Percentiles rank a stretch among this genome's conserved stretches.
Conservation (phyloP, 2,329 filamentous ascomycete species). For the Purpureocillium lavendulum region DNA sequence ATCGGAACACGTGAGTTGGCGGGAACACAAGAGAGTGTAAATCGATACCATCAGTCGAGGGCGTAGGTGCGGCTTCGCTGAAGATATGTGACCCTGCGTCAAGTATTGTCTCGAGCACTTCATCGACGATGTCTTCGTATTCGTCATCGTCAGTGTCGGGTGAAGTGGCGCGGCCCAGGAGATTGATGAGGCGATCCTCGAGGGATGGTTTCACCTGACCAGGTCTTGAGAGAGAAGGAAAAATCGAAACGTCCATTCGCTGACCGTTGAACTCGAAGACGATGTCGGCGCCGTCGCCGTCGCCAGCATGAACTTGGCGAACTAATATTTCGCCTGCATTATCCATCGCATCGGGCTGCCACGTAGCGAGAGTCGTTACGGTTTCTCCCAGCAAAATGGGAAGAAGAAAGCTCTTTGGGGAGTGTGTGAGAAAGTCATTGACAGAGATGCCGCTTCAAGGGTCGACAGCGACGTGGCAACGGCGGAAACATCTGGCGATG, state of each 20-base stretch:
- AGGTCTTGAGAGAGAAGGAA: conserved; percentile 8
- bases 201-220: conserved; percentile 5
- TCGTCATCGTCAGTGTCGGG: conserved; percentile 8
- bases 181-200: conserved; percentile 12
- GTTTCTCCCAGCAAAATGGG: too few relatives aligned
- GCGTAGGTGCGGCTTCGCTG: not conserved
- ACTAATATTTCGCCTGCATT: not conserved
- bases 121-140: conserved; percentile 11
- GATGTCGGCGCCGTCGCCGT: conserved; percentile 15
- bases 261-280: conserved; percentile 12
- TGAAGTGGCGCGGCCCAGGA: conserved; percentile 7
- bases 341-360: too few relatives aligned
- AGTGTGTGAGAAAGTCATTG: too few relatives aligned
- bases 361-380: too few relatives aligned
- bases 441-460: too few relatives aligned
- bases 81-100: conserved; percentile 10
- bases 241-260: conserved; percentile 12
- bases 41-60: conserved; percentile 1
- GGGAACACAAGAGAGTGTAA: conserved; percentile 7
- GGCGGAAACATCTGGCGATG: too few relatives aligned
- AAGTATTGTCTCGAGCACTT: conserved; percentile 11
- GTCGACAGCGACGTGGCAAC: too few relatives aligned
- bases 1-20: conserved; percentile 8
- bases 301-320: conserved; percentile 11
- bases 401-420: too few relatives aligned